Evolutionary conservation across 176 grass and related monocot species (phyloP), one percentile per base, ranked within the genome.

Genomic region (Lolium multiflorum): DNA sequence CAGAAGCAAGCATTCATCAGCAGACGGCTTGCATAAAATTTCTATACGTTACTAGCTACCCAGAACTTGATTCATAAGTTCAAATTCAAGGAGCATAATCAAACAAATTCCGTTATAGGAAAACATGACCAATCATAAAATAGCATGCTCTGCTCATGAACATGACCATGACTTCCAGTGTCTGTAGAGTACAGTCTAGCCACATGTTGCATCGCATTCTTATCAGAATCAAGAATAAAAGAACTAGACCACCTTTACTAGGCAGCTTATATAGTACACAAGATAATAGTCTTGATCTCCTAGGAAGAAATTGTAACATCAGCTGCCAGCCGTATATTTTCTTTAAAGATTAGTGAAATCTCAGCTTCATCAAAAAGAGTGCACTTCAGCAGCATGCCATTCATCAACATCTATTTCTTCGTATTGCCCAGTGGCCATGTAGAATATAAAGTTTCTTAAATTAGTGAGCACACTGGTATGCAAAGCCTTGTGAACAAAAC

Each of bases 161-260:
- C 24, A 65, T 65, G 11, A 28, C 1, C 25, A 65, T 15, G 62
- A 66, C 26, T 66, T 66, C 26, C 25, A 35, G 13, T 11, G 5
- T 66, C 13, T 66, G 63, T 26, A 66, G 1, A 66, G 26, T 16
- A 66, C 59, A 16, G 7, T 15, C 3, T 66, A 69, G 18, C 35
- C 66, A 69, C 16, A 69, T 69, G 35, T 44, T 71, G 68, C 68
- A 71, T 11, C 37, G 43, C 67, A 41, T 43, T 71, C 43, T n/a
- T 73, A 46, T 48, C 41, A 24, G 44, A 24, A 74, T 50, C 11
- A 74, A 49, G 44, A 74, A 26, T 26, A 74, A 74, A 49, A 6
- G 13, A 73, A 22, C 69, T 10, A 12, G n/a, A 48, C 70, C 41
- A 72, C 69, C 41, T 72, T 68, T 72, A 47, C 69, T 63, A 63